These are phyloP conservation scores for Cucurbita argyrosperma DNA, from an alignment of 306 rosid species.

Conservation along the genomic window DNA sequence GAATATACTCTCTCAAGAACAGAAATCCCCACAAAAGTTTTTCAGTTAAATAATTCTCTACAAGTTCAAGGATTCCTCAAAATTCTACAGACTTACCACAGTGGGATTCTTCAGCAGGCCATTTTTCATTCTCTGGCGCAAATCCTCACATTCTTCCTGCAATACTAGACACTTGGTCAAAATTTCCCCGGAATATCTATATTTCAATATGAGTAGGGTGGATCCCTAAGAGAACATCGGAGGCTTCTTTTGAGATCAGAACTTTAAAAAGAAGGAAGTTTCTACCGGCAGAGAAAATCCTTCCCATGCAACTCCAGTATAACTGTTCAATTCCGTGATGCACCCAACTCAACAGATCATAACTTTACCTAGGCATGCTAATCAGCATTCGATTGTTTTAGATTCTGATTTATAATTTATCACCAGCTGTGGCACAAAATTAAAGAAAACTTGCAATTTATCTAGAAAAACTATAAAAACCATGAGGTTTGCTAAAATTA, in stretches of 20 bases:
- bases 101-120: slow-evolving; percentile 55
- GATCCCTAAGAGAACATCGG: not conserved
- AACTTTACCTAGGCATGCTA: not conserved
- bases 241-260: not conserved
- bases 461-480: not conserved
- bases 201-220: not conserved
- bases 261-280: not conserved
- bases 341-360: not conserved
- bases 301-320: not conserved
- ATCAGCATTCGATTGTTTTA: not conserved
- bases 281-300: not conserved
- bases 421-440: not conserved
- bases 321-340: not conserved
- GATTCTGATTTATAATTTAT: not conserved
- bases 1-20: not conserved
- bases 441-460: not conserved
- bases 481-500: not conserved
- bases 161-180: slow-evolving; percentile 7
- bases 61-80: not conserved
- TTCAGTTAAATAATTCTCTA: not conserved
- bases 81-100: slow-evolving; percentile 30
- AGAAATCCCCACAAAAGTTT: not conserved
- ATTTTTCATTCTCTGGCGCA: slow-evolving; percentile 33
- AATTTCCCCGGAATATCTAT: not conserved
- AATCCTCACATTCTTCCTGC: slow-evolving; percentile 79